Conservation (phyloP, 345 rosid genomes). For the Salix purpurea region DNA sequence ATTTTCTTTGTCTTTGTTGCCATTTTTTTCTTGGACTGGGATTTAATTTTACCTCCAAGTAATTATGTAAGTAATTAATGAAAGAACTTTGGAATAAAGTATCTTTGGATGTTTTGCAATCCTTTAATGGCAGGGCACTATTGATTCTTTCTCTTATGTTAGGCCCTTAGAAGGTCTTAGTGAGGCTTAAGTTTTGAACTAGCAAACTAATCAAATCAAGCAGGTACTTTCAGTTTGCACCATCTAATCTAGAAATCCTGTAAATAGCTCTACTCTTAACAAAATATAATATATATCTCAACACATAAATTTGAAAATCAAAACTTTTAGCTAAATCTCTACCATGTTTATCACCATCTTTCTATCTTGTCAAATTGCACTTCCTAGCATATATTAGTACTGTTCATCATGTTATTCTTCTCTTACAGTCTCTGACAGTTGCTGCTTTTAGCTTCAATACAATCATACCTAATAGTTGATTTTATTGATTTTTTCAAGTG, state of each 20-base stretch:
- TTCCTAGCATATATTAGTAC: not conserved
- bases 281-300: no score
- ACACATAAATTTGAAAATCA: not conserved
- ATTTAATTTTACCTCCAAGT: not conserved
- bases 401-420: not conserved
- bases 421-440: not conserved
- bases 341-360: not conserved
- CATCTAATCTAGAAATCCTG: no score
- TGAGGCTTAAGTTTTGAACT: not conserved
- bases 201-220: no score
- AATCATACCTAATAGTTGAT: not conserved
- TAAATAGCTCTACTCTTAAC: no score
- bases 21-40: not conserved
- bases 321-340: not conserved
- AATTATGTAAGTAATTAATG: not conserved
- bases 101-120: not conserved
- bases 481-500: not conserved
- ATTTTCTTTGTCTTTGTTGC: not conserved
- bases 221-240: not conserved
- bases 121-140: not conserved
- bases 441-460: not conserved
- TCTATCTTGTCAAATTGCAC: not conserved
- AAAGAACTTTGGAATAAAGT: not conserved
- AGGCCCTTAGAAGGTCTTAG: no score
- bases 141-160: no score